These are phyloP conservation scores for Physcomitrium patens DNA, from an alignment of 225 moss, liverwort and hornwort genomes.

Conservation along the genomic window DNA sequence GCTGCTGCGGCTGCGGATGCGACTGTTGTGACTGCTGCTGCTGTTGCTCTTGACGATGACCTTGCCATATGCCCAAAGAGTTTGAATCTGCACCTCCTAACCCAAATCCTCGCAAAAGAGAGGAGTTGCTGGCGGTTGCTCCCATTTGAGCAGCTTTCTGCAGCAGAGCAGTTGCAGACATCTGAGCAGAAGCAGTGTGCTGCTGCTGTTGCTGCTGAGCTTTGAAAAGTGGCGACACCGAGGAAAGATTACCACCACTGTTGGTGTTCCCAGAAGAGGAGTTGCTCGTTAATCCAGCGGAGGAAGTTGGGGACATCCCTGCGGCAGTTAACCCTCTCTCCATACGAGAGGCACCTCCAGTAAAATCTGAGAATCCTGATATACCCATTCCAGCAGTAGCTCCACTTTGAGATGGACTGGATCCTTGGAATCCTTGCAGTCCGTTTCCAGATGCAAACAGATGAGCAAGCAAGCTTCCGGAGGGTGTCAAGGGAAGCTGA, in stretches of 20 bases:
- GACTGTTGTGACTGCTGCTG: slow-evolving; percentile 20
- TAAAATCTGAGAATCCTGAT: slow-evolving; percentile 89
- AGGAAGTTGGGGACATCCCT: slow-evolving; percentile 64
- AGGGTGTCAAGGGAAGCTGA: slow-evolving; percentile 62
- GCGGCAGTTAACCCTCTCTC: slow-evolving; percentile 55
- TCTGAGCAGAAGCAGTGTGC: slow-evolving; percentile 83
- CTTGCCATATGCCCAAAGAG: slow-evolving; percentile 84
- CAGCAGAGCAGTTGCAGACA: slow-evolving; percentile 99
- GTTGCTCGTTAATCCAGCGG: slow-evolving; percentile 82
- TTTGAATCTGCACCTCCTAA: slow-evolving; percentile 85
- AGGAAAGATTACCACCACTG: slow-evolving; percentile 59
- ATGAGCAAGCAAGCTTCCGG: slow-evolving; percentile 82
- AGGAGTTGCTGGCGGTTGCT: slow-evolving; percentile 86
- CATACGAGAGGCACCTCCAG: slow-evolving; percentile 71
- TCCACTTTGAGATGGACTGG: slow-evolving; percentile 74
- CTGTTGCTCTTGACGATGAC: slow-evolving; percentile 83
- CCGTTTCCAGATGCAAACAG: slow-evolving; percentile 85
- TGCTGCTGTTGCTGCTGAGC: slow-evolving; percentile 83
- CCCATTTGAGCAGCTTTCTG: slow-evolving; percentile 99
- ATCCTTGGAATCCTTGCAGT: slow-evolving; percentile 68
- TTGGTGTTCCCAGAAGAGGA: slow-evolving; percentile 77
- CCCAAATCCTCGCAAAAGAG: slow-evolving; percentile 87
- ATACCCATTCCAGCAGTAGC: slow-evolving; percentile 79
- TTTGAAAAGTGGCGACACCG: slow-evolving; percentile 80
- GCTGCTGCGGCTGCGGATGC: not conserved